Percentiles rank a stretch among this genome's conserved stretches.
phyloP scores from a whole-genome alignment of 2,329 filamentous ascomycete genomes.

The Byssochlamys sp. region DNA sequence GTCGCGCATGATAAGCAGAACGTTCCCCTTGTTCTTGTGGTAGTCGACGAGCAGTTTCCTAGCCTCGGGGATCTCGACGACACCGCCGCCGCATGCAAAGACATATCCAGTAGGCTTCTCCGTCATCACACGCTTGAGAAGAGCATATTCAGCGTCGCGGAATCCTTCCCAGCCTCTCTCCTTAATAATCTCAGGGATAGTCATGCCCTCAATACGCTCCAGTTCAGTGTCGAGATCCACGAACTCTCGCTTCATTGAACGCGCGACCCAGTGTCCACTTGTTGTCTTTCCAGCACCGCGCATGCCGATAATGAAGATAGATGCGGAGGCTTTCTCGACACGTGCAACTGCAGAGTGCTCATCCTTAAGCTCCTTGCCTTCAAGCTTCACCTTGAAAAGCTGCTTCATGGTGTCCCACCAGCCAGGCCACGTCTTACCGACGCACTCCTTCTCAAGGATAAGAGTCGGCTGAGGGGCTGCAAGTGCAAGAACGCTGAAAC shows the following conservation, averaged over 20 bases:
- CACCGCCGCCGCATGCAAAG: slow-evolving; percentile 86
- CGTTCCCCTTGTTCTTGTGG: slow-evolving; percentile 66
- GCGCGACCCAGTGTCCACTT: slow-evolving; percentile 73
- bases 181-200: slow-evolving; percentile 78
- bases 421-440: slow-evolving; percentile 95
- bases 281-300: slow-evolving; percentile 94
- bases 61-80: slow-evolving; percentile 77
- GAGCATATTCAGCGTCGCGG: slow-evolving; percentile 63
- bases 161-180: slow-evolving; percentile 79
- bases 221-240: slow-evolving; percentile 82
- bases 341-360: slow-evolving; percentile 28
- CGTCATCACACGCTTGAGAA: slow-evolving; percentile 63
- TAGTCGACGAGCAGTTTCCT: slow-evolving; percentile 66
- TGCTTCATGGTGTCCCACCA: slow-evolving; percentile 90
- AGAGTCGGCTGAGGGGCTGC: slow-evolving; percentile 62
- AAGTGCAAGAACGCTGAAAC: slow-evolving; percentile 79
- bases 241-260: slow-evolving; percentile 64
- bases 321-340: slow-evolving; percentile 43
- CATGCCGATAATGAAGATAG: slow-evolving; percentile 94
- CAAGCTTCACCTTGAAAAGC: slow-evolving; percentile 65
- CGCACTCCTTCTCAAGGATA: slow-evolving; percentile 82
- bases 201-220: slow-evolving; percentile 61
- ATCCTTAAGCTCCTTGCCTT: slow-evolving; percentile 56
- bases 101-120: slow-evolving; percentile 68
- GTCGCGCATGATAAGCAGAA: slow-evolving; percentile 78